Evolutionary conservation across 1,284 basidiomycete species (phyloP).

Genomic region (Fomitopsis pinicola): DNA sequence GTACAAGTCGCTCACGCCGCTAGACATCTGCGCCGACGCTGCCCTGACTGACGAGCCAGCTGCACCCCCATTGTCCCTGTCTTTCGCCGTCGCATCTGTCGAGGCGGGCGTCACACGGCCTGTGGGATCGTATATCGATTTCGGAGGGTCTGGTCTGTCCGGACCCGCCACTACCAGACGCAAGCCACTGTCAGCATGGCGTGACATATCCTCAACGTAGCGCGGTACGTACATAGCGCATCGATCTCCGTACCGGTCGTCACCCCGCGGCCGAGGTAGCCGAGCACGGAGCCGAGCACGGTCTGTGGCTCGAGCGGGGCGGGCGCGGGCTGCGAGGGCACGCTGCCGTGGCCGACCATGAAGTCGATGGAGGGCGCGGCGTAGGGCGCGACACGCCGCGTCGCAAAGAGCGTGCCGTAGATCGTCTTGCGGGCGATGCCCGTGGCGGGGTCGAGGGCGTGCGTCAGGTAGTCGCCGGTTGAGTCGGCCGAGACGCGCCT

Average conservation of each 20-base stretch:
- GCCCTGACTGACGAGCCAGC: constrained; percentile 9
- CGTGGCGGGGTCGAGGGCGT: constrained; percentile 29
- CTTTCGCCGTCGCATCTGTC: constrained; percentile 5
- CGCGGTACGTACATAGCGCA: constrained; percentile 42
- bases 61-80: not conserved
- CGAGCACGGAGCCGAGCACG: constrained; percentile 46
- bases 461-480: constrained; percentile 54
- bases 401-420: constrained; percentile 57
- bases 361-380: constrained; percentile 49
- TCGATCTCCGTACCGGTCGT: constrained; percentile 58
- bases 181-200: not conserved
- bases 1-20: constrained; percentile 41
- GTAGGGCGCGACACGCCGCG: constrained; percentile 41
- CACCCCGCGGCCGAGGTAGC: constrained; percentile 23
- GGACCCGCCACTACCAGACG: constrained; percentile 53
- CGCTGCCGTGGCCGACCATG: constrained; percentile 31
- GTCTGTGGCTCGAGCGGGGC: constrained; percentile 54
- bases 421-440: constrained; percentile 35
- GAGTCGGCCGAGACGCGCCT: constrained; percentile 50
- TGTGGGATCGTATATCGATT: constrained; percentile 1
- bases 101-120: constrained; percentile 6
- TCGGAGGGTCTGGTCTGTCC: constrained; percentile 42
- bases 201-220: not conserved
- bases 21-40: constrained; percentile 21
- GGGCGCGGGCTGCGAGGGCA: constrained; percentile 56